A percentile compares a stretch with the other conserved stretches of the same genome.
These are phyloP conservation scores for Spergularia azorica DNA, from an alignment of 179 eudicot species.

Conservation along the genomic window DNA sequence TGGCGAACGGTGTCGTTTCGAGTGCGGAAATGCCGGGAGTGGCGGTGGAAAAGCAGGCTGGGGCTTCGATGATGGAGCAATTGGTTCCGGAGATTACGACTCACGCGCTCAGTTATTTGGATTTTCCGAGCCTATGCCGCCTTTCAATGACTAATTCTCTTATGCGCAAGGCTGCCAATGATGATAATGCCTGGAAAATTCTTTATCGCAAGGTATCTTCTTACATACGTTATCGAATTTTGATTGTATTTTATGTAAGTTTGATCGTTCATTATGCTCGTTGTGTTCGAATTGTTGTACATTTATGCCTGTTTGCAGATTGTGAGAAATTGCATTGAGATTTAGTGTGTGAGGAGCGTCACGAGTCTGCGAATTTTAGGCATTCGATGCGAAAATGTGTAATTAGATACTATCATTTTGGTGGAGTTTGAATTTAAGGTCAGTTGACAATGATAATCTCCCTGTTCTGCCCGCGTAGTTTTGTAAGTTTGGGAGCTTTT, in stretches of 20 bases:
- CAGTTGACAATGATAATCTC: background rate
- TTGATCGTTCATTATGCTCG: background rate
- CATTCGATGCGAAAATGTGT: background rate
- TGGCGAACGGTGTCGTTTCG: constrained; percentile 32
- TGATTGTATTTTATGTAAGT: background rate
- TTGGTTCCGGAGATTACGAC: constrained; percentile 93
- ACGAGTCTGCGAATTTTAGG: background rate
- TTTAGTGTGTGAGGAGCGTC: background rate
- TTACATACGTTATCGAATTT: background rate
- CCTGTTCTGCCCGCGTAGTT: background rate
- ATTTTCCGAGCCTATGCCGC: constrained; percentile 82
- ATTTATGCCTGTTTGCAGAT: background rate
- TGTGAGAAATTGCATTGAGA: background rate
- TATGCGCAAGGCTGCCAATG: constrained; percentile 91
- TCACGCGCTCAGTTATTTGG: constrained; percentile 88
- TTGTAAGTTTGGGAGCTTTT: background rate
- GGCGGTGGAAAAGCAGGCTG: constrained; percentile 52
- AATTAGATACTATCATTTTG: background rate
- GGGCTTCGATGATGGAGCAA: constrained; percentile 97
- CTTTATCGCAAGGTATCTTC: constrained; percentile 76
- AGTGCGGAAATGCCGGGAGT: constrained; percentile 41
- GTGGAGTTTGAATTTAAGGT: background rate
- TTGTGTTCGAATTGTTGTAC: background rate
- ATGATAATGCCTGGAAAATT: constrained; percentile 97
- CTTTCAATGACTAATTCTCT: constrained; percentile 90